Evolutionary conservation across 2,329 filamentous ascomycete genomes (phyloP), one percentile per base, ranked within the genome.

Genomic region (Xylariales sp.): DNA sequence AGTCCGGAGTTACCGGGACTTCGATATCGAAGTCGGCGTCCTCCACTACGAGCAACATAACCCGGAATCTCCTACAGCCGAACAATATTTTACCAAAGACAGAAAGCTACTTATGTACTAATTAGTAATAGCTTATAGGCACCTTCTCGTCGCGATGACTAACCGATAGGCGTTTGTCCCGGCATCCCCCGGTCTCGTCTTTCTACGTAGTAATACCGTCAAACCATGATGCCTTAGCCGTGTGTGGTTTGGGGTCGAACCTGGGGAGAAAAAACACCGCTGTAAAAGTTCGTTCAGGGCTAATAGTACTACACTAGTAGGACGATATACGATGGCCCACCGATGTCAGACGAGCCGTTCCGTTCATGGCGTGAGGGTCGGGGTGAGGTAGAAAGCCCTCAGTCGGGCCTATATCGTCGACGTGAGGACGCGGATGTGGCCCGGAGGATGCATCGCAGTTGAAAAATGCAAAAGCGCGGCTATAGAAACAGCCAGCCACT

Each of bases 321-420:
- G 39, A 12, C 39, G 39, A 41, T 12, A 41, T 12, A 41, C 16
- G 41, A 41, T 34, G 49, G 54, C 39, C 58, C 58, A 30, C 53
- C 41, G 46, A 43, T 46, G 60, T 62, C 34, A 64, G 61, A 39
- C 65, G 65, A 34, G 60, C 60, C 65, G 65, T 67, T 43, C 65
- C 61, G 65, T 60, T 14, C 34, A 10, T 12, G 36, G 12, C 23
- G 7, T 39, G 14, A 41, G 39, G 18, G 2, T 39, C 18, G 14
- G 46, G 16, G 23, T 16, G 18, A 48, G 16, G 23, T 16, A 16
- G 41, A 50, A 45, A 50, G 41, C 23, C 43, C 16, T 55, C 23
- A 54, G 7, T n/a, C 14, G 32, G 30, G 34, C 18, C 39, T 28
- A 49, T 41, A 55, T 65, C 56, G 34, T 46, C 41, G 28, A 54